phyloP scores from a whole-genome alignment of 805 yeast species.

The Ascoidea tarda region DNA sequence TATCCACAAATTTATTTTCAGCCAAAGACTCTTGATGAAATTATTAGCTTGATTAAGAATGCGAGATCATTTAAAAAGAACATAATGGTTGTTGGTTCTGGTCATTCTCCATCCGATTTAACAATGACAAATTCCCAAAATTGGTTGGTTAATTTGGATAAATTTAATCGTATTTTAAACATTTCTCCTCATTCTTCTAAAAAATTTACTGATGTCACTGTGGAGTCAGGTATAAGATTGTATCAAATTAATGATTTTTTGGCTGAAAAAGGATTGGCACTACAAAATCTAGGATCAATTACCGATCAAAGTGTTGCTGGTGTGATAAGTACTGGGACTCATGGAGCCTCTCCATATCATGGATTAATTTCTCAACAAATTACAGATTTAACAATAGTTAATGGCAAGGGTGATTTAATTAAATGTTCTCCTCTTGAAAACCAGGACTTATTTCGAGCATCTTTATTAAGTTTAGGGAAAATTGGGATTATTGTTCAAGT shows the following conservation, averaged over 20 bases:
- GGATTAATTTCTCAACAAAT: conserved; percentile 83
- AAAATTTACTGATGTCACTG: conserved; percentile 74
- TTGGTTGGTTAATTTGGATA: conserved; percentile 82
- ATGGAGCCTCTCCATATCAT: conserved; percentile 88
- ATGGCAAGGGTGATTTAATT: conserved; percentile 61
- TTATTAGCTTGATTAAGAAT: conserved; percentile 45
- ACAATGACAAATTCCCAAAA: conserved; percentile 58
- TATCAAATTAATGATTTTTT: conserved; percentile 59
- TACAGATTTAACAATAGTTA: conserved; percentile 62
- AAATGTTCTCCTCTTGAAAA: conserved; percentile 53
- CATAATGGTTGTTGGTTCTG: conserved; percentile 78
- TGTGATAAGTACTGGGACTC: conserved; percentile 93
- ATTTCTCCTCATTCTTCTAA: conserved; percentile 33
- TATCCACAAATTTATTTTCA: conserved; percentile 68
- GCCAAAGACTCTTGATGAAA: conserved; percentile 59
- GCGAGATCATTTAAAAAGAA: conserved; percentile 53
- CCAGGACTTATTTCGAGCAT: conserved; percentile 62
- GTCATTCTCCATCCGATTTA: conserved; percentile 88
- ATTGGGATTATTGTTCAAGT: conserved; percentile 82
- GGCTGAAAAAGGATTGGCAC: conserved; percentile 51
- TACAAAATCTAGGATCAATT: conserved; percentile 88
- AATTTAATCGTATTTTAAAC: conserved; percentile 39
- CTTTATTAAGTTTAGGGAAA: conserved; percentile 76
- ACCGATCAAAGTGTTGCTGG: conserved; percentile 92
- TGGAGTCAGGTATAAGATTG: conserved; percentile 80